Evolutionary conservation across 2,329 filamentous ascomycete species (phyloP).

Genomic region (Colletotrichum sp.): DNA sequence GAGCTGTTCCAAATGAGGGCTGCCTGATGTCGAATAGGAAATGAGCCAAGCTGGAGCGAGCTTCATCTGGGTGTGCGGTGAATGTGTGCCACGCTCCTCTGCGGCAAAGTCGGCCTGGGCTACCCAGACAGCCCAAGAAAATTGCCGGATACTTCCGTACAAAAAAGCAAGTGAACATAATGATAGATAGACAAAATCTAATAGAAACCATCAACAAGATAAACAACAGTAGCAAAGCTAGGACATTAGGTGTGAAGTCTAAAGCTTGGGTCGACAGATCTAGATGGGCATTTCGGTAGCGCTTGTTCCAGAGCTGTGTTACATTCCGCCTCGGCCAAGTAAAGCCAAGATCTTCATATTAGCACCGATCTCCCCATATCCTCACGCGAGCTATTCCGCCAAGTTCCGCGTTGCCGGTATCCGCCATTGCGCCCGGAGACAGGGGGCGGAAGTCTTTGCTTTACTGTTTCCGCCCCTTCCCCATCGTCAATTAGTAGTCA

Average conservation of each 20-base stretch:
- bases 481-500: not conserved
- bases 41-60: not conserved
- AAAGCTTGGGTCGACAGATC: not conserved
- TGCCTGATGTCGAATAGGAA: not conserved
- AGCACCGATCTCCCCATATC: not conserved
- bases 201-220: not conserved
- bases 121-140: not conserved
- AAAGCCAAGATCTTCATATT: not conserved
- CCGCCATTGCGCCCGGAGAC: not conserved
- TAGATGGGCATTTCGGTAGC: not conserved
- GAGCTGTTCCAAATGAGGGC: not conserved
- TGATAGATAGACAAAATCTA: not conserved
- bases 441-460: not conserved
- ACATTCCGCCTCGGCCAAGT: not conserved
- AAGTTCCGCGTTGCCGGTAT: not conserved
- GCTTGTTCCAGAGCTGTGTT: not conserved
- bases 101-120: not conserved
- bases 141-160: not conserved
- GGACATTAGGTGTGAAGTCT: not conserved
- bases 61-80: not conserved
- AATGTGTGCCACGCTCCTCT: not conserved
- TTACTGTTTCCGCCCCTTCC: not conserved
- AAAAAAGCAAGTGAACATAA: not conserved
- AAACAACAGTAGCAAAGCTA: not conserved
- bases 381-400: not conserved